These are phyloP conservation scores for Lizonia empirigonia DNA, from an alignment of 2,329 filamentous ascomycete genomes.

Conservation along the genomic window DNA sequence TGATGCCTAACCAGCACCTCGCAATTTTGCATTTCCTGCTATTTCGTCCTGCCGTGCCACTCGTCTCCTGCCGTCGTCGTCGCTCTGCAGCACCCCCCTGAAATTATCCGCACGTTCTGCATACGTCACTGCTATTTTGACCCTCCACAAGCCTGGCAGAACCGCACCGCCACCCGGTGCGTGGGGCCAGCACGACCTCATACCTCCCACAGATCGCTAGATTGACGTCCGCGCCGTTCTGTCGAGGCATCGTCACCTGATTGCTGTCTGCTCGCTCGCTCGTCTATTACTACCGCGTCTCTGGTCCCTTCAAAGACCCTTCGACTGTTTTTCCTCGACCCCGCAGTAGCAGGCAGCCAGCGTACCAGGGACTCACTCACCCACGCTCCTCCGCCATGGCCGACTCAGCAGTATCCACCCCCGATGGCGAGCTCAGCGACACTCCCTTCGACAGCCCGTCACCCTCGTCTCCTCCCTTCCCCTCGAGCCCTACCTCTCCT, in stretches of 20 bases:
- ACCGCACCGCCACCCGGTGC: slow-evolving; percentile 28
- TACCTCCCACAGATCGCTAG: slow-evolving; percentile 20
- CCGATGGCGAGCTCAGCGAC: slow-evolving; percentile 40
- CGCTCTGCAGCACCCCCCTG: slow-evolving; percentile 17
- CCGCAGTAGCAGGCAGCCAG: slow-evolving; percentile 24
- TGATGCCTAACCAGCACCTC: background rate
- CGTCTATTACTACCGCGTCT: slow-evolving; percentile 12
- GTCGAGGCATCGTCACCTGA: slow-evolving; percentile 23
- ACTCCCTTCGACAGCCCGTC: slow-evolving; percentile 41
- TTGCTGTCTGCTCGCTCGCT: slow-evolving; percentile 9
- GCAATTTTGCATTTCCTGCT: slow-evolving; percentile 5
- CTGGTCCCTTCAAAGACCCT: slow-evolving; percentile 7
- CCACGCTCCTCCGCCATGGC: slow-evolving; percentile 28
- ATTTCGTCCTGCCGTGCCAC: slow-evolving; percentile 4
- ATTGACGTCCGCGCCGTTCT: slow-evolving; percentile 20
- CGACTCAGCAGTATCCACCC: slow-evolving; percentile 37
- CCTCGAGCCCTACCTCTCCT: slow-evolving; percentile 30
- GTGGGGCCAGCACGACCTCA: slow-evolving; percentile 26
- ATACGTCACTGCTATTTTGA: slow-evolving; percentile 26
- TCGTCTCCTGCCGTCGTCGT: slow-evolving; percentile 9
- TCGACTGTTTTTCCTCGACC: slow-evolving; percentile 14
- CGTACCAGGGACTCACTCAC: slow-evolving; percentile 1
- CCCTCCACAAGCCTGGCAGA: slow-evolving; percentile 20
- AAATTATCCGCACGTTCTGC: slow-evolving; percentile 23
- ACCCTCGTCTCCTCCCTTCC: slow-evolving; percentile 36